Base-by-base conservation (phyloP, 2,329 filamentous ascomycete species). In the Apiospora saccharicola region DNA sequence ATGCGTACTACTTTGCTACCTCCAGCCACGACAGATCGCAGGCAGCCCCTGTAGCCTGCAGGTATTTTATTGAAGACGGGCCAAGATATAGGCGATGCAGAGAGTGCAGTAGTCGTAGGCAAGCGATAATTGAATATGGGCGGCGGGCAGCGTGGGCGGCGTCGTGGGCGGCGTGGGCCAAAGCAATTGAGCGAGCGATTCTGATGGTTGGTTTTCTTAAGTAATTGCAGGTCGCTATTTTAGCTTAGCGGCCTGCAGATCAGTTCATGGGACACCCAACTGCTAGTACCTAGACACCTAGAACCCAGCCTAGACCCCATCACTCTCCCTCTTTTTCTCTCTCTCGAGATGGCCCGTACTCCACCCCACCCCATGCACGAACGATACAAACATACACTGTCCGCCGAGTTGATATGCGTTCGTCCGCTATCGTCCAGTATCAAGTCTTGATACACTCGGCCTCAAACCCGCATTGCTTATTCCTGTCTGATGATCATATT, bases 161-260 rank as follows among this genome's bases (percentile, higher is more conserved):
- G 26, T 37, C 53, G 26, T 37, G 53, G 53, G 19, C 30, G 10
- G 57, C 34, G 57, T 64, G 34, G 34, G 57, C 37, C 57, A 64
- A 14, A 64, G 34, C 34, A 41, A 41, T 41, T 41, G 37, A 22
- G 57, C 19, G 34, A 64, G 57, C 30, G 34, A 41, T 37, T 14
- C 57, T 64, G 57, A 64, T 64, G 57, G 57, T 64, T 64, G 57
- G 57, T 41, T 64, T 64, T 64, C 57, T 64, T 64, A 64, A 64
- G 57, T 41, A 64, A 64, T 64, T 64, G 57, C 57, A 64, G 57
- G 57, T 64, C 57, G 34, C 57, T 64, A 64, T 64, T 64, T 64
- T 64, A 64, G 57, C 57, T 64, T 64, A 64, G 57, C 57, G 57
- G 57, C 57, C 57, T 64, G 57, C 57, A 64, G 57, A 64, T 64